Evolutionary conservation across 306 rosid genomes (phyloP), one percentile per base, ranked within the genome.

Genomic region (Castanospermum australe): DNA sequence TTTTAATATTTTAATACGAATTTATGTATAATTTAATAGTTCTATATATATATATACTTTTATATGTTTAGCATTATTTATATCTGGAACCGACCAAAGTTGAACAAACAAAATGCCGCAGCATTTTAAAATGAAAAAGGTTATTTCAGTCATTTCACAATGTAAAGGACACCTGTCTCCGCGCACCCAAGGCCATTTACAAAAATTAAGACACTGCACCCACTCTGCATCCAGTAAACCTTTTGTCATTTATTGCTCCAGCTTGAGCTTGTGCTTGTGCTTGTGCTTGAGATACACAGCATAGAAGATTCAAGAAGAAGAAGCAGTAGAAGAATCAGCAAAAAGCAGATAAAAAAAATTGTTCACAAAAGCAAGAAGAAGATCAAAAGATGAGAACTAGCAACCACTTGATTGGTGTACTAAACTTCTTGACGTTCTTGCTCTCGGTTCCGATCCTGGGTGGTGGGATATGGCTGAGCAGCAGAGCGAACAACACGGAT

Each of bases 391-490:
- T 95, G 98, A 91, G 97, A 85, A 8, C 55, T 6, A 95, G 94
- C 80, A 95, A 95, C 74, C 90, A 95, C 88, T 36, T 93, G 85
- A 87, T 95, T 2, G 99, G 99, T 0, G 3, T 74, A 0, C 86
- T 93, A 1, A 95, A 95, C 88, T 95, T 95, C 93, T 10, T 85
- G 17, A 95, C 99, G 45, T 93, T 95, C 85, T 78, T 95, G 17
- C 88, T 95, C 0, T 95, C 99, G 10, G 70, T 95, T 56, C 99
- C 99, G 21, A 95, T 95, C 73, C 84, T 95, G 0, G 98, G 92
- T 0, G 99, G 99, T 0, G 99, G 98, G 0, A 87, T 93, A 59
- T 95, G 99, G 99, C 92, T 95, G 21, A 92, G 96, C 90, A 83
- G 92, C 85, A 68, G 98, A 7, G 97, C 99, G 55, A 92, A 88